phyloP scores from a whole-genome alignment of 2,329 filamentous ascomycete genomes.

The Capronia americana region DNA sequence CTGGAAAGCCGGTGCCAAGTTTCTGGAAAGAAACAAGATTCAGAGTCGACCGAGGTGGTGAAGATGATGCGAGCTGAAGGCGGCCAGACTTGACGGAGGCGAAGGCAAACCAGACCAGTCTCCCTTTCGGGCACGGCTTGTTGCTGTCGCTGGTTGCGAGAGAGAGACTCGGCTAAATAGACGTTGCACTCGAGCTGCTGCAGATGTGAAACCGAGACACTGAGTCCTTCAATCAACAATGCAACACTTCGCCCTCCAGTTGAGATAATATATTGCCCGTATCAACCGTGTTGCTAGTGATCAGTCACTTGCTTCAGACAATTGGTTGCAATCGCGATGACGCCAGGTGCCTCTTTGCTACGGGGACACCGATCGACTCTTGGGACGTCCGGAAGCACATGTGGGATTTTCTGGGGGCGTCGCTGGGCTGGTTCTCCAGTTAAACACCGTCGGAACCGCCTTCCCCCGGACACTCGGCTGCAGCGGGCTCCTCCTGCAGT shows the following conservation, averaged over 20 bases:
- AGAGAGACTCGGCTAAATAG: slow-evolving; percentile 5
- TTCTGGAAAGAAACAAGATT: slow-evolving; percentile 18
- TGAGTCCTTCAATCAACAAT: slow-evolving; percentile 5
- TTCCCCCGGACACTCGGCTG: not conserved
- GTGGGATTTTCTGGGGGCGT: slow-evolving; percentile 5
- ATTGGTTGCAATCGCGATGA: not conserved
- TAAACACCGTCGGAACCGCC: not conserved
- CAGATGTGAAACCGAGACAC: slow-evolving; percentile 7
- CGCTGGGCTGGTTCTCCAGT: not conserved
- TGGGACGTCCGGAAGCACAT: not conserved
- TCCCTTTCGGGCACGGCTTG: slow-evolving; percentile 7
- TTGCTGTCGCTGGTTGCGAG: not conserved
- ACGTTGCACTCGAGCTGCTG: slow-evolving; percentile 6
- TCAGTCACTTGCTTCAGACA: not conserved
- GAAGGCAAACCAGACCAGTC: slow-evolving; percentile 1
- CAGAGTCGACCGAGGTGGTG: slow-evolving; percentile 5
- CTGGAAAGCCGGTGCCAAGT: slow-evolving; percentile 15
- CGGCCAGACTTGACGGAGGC: slow-evolving; percentile 1
- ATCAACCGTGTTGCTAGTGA: not conserved
- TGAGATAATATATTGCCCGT: not conserved
- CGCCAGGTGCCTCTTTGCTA: not conserved
- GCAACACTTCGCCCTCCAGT: not conserved
- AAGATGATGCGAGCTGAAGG: slow-evolving; percentile 11
- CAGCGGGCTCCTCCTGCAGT: slow-evolving; percentile 2
- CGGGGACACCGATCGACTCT: not conserved